Evolutionary conservation across 1,139 yeast genomes (phyloP), one percentile per base, ranked within the genome.

Genomic region (Kluyveromyces sp.): DNA sequence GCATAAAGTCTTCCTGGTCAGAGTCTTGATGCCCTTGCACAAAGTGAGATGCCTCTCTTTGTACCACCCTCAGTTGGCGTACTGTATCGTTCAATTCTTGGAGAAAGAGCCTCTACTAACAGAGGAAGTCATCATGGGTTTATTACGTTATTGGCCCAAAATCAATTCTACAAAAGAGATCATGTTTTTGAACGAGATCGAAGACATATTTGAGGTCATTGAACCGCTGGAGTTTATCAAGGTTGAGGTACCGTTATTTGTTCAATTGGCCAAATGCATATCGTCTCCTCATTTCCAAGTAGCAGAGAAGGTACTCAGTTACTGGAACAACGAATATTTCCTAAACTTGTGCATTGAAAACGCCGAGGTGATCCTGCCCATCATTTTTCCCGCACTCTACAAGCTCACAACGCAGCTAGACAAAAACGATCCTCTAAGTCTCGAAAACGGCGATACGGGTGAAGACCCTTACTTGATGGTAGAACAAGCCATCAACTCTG

Each of bases 271-370:
- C 45, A 88, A 86, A 67, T 89, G 97, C 68, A 89, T 94, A 40
- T 78, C 95, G 22, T 85, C 95, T 3, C 88, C 96, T 20, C 98
- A 92, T 69, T 94, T 92, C 71, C 98, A 94, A 70, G 96, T 92
- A 22, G 85, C 95, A 51, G 99, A 92, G 65, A 88, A 94, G 55
- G 96, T 94, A 1, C 74, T 92, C 47, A 85, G 92, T 61, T 88
- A 81, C 65, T 94, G 96, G 94, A 84, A 86, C 54, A 92, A 92
- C 64, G 98, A 92, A 61, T 89, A 86, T 67, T 89, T 92, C 62
- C 77, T 92, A 55, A 83, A 89, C 34, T 69, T 92, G 52, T 88
- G 94, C 40, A 86, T 94, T 25, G 97, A 92, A 59, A 80, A 79
- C 58, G 92, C 95, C 11, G 96, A 88, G 57, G 92, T 86, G 34